These are phyloP conservation scores for Allomyces macrogynus DNA, from an alignment of 192 early-diverging fungal species.

Conservation along the genomic window DNA sequence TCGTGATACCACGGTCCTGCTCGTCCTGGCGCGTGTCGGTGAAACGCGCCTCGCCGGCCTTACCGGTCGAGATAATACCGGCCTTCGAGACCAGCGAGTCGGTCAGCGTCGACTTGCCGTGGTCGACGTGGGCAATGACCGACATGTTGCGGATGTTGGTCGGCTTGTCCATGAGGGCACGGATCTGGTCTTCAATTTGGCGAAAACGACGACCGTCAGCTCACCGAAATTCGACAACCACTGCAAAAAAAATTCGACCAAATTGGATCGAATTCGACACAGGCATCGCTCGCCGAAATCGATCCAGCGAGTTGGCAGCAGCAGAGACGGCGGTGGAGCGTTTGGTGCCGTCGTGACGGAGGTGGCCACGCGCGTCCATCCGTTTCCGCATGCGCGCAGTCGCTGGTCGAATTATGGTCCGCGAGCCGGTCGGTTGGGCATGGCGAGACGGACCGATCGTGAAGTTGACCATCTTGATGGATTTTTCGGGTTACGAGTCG, in stretches of 20 bases:
- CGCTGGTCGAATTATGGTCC: no score
- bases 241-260: no score
- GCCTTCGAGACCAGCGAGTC: conserved; percentile 94
- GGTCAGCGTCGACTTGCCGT: conserved; percentile 90
- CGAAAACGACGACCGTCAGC: no score
- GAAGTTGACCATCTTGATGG: background rate
- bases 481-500: background rate
- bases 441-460: background rate
- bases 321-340: background rate
- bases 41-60: conserved; percentile 90
- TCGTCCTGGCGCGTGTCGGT: conserved; percentile 94
- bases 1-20: conserved; percentile 98
- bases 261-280: no score
- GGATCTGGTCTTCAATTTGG: conserved; percentile 31
- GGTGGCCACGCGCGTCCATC: no score
- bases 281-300: background rate
- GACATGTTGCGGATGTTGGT: conserved; percentile 98
- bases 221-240: no score
- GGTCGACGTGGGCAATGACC: conserved; percentile 99
- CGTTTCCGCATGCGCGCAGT: no score
- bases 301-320: background rate
- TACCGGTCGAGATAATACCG: conserved; percentile 92
- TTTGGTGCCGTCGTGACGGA: no score
- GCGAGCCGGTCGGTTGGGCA: background rate
- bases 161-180: conserved; percentile 67